Evolutionary conservation across 139 green algal species (phyloP).

Genomic region (Picochlorum sp.): DNA sequence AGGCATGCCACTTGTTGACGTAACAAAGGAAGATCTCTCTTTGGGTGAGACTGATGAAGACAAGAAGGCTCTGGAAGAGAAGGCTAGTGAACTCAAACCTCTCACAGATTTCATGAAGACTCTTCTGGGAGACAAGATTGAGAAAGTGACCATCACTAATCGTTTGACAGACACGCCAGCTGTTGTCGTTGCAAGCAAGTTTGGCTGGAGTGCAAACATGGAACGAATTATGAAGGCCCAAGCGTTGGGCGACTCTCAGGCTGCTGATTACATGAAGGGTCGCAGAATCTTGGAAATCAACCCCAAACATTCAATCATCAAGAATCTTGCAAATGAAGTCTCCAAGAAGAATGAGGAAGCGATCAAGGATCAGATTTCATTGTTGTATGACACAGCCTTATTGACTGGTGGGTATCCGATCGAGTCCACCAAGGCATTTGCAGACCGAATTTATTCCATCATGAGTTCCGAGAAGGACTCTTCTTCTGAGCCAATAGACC

Average conservation of each 20-base stretch:
- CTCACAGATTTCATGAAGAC: constrained; percentile 85
- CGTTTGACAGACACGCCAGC: constrained; percentile 84
- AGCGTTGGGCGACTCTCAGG: constrained; percentile 80
- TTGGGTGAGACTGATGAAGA: constrained; percentile 50
- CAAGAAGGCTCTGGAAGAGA: constrained; percentile 44
- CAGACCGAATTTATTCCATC: constrained; percentile 33
- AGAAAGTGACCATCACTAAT: constrained; percentile 70
- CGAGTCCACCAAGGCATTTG: constrained; percentile 69
- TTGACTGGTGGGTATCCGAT: constrained; percentile 63
- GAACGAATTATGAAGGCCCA: constrained; percentile 86
- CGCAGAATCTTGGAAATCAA: constrained; percentile 97
- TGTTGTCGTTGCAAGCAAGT: constrained; percentile 92
- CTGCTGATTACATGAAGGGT: constrained; percentile 95
- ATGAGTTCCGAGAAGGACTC: background rate
- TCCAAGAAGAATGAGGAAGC: constrained; percentile 15
- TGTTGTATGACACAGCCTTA: constrained; percentile 90
- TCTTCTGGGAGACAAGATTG: constrained; percentile 54
- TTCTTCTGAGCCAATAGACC: constrained; percentile 1
- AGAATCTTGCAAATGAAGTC: constrained; percentile 34
- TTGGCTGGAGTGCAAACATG: constrained; percentile 98
- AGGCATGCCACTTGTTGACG: constrained; percentile 80
- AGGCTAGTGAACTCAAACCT: constrained; percentile 48
- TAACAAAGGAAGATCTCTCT: constrained; percentile 88
- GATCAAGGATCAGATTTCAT: constrained; percentile 17
- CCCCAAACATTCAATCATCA: constrained; percentile 75